Evolutionary conservation across 164 flowering plant species (phyloP).

Genomic region (Tinospora cordifolia): DNA sequence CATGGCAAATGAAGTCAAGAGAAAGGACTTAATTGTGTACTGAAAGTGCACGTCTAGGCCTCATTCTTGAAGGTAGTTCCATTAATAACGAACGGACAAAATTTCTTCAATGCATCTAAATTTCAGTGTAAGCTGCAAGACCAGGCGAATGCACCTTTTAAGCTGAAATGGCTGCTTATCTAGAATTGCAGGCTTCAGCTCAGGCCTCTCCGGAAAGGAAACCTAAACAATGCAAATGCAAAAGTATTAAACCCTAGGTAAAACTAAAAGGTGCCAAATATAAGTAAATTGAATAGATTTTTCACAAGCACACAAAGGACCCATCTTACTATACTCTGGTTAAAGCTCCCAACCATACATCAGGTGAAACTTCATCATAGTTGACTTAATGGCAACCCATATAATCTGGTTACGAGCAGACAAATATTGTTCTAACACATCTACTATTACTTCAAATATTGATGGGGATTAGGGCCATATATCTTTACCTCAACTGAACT

Average conservation of each 20-base stretch:
- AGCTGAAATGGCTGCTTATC: slow-evolving; percentile 48
- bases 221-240: slow-evolving; percentile 33
- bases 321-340: too few species aligned
- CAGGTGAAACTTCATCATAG: too few species aligned
- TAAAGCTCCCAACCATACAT: too few species aligned
- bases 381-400: too few species aligned
- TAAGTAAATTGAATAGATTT: background rate
- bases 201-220: slow-evolving; percentile 49
- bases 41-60: background rate
- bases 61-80: background rate
- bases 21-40: background rate
- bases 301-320: too few species aligned
- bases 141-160: slow-evolving; percentile 27
- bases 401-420: too few species aligned
- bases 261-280: background rate
- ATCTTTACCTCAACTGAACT: slow-evolving; percentile 65
- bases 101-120: background rate
- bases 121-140: background rate
- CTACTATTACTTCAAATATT: background rate
- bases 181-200: slow-evolving; percentile 47
- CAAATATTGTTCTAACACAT: background rate
- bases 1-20: background rate
- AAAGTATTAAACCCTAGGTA: slow-evolving; percentile 5
- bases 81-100: background rate
- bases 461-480: background rate